Percentiles rank a stretch among this genome's conserved stretches.
phyloP scores from a whole-genome alignment of 192 early-diverging fungal genomes.

The Mortierella antarctica region DNA sequence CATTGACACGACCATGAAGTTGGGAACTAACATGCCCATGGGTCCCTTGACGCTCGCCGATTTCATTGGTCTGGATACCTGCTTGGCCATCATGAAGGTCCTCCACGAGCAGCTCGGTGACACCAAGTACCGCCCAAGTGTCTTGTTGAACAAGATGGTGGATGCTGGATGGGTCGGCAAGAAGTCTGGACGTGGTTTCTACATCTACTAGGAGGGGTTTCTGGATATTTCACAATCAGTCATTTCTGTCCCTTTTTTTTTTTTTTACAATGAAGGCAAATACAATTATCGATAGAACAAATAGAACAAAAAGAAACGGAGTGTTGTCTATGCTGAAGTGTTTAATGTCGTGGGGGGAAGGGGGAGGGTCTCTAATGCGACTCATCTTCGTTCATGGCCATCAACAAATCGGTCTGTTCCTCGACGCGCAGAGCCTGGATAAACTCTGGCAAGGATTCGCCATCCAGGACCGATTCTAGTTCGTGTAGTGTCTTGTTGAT shows the following conservation, averaged over 20 bases:
- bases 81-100: conserved; percentile 97
- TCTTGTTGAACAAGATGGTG: conserved; percentile 93
- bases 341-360: background rate
- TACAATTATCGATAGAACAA: background rate
- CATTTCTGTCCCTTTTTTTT: background rate
- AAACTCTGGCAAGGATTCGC: conserved; percentile 58
- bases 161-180: conserved; percentile 97
- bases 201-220: conserved; percentile 70
- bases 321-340: background rate
- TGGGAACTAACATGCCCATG: conserved; percentile 98
- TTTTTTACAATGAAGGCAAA: background rate
- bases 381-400: conserved; percentile 49
- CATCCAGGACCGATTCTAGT: conserved; percentile 73
- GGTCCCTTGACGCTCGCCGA: conserved; percentile 96
- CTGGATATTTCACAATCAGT: background rate
- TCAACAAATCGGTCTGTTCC: conserved; percentile 45
- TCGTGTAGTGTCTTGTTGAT: conserved; percentile 79
- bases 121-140: conserved; percentile 93
- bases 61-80: conserved; percentile 98
- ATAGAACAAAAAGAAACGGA: conserved; percentile 8
- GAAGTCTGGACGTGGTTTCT: conserved; percentile 92
- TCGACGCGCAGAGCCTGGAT: conserved; percentile 42
- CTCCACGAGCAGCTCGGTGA: conserved; percentile 92
- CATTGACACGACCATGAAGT: conserved; percentile 98
- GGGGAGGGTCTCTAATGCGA: background rate